Percentiles rank a stretch among this genome's conserved stretches.
These are phyloP conservation scores for Trametes villosa DNA, from an alignment of 768 basidiomycete species.

Conservation along the genomic window DNA sequence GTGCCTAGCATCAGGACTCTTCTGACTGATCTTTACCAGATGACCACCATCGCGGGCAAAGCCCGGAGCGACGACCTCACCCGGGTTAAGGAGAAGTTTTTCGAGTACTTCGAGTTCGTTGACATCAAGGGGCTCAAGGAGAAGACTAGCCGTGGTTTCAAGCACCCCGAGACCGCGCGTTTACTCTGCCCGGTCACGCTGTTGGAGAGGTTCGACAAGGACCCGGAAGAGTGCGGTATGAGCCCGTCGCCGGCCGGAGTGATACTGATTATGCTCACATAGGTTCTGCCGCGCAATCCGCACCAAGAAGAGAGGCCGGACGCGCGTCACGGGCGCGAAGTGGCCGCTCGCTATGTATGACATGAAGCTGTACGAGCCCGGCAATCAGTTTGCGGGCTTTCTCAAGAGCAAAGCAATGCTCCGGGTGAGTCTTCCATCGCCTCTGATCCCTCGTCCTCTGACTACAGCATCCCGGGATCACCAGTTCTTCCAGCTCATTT, in stretches of 20 bases:
- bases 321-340: too few species aligned
- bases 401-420: too few species aligned
- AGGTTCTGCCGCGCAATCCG: neutral
- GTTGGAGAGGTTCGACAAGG: neutral
- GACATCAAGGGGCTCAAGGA: neutral
- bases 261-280: neutral
- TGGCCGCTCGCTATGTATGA: too few species aligned
- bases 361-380: too few species aligned
- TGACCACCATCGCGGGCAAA: neutral
- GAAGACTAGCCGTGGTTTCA: neutral
- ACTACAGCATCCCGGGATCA: too few species aligned
- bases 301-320: too few species aligned
- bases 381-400: too few species aligned
- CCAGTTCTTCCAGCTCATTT: too few species aligned
- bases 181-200: neutral
- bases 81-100: neutral
- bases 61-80: neutral
- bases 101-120: too few species aligned
- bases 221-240: neutral
- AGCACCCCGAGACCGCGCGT: neutral
- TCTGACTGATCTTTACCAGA: neutral
- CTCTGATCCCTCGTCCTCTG: too few species aligned
- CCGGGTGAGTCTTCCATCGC: too few species aligned
- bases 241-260: neutral
- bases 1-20: neutral